Evolutionary conservation across 2,329 filamentous ascomycete species (phyloP).

Genomic region (Cadophora malorum): DNA sequence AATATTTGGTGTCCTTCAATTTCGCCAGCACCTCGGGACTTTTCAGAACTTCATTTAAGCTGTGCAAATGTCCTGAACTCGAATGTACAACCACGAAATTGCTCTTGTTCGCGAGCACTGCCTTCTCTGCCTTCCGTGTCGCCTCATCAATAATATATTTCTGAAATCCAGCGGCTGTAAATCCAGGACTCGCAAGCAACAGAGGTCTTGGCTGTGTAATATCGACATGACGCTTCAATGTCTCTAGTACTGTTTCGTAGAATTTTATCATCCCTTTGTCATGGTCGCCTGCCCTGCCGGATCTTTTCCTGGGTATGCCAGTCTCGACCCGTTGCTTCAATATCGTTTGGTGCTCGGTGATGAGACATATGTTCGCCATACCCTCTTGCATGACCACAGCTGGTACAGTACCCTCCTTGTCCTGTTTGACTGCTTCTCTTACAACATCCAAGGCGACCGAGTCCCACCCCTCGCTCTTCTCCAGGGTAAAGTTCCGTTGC

Average conservation of each 20-base stretch:
- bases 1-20: slow-evolving; percentile 87
- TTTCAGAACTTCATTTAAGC: slow-evolving; percentile 84
- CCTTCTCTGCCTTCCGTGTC: slow-evolving; percentile 67
- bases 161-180: slow-evolving; percentile 81
- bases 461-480: slow-evolving; percentile 89
- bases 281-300: slow-evolving; percentile 65
- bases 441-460: slow-evolving; percentile 82
- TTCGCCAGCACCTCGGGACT: slow-evolving; percentile 78
- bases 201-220: slow-evolving; percentile 73
- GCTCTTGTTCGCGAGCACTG: slow-evolving; percentile 66
- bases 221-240: slow-evolving; percentile 79
- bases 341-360: slow-evolving; percentile 81
- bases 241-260: slow-evolving; percentile 77
- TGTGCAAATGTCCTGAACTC: slow-evolving; percentile 85
- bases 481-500: slow-evolving; percentile 84
- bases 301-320: slow-evolving; percentile 70
- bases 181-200: slow-evolving; percentile 87
- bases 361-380: slow-evolving; percentile 80
- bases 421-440: slow-evolving; percentile 77
- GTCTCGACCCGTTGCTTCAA: slow-evolving; percentile 74
- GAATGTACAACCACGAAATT: slow-evolving; percentile 79
- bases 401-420: slow-evolving; percentile 81
- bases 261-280: slow-evolving; percentile 77
- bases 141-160: slow-evolving; percentile 74
- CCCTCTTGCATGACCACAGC: slow-evolving; percentile 95